These are phyloP conservation scores for Chlamydomonas sphaeroides DNA, from an alignment of 139 green algal species.

Conservation along the genomic window DNA sequence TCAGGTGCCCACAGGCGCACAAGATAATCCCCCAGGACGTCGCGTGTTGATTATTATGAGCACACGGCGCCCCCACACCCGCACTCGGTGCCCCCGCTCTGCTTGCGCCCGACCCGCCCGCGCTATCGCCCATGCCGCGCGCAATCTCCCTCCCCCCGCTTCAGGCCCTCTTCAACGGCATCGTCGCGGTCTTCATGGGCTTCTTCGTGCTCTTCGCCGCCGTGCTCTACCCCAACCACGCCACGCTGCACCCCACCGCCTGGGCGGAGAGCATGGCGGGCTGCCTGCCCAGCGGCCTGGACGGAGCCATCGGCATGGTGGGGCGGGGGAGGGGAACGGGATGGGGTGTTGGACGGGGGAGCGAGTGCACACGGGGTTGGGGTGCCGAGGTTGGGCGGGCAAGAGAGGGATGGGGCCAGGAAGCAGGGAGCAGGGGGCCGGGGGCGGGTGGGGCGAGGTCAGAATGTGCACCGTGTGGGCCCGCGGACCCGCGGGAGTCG, in stretches of 20 bases:
- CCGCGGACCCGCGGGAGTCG: too few relatives aligned
- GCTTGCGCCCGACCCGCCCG: not conserved
- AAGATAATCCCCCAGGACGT: too few relatives aligned
- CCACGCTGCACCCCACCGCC: slow-evolving; percentile 76
- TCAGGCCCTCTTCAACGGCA: slow-evolving; percentile 88
- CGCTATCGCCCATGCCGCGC: not conserved
- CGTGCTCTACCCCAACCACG: slow-evolving; percentile 85
- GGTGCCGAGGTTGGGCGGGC: too few relatives aligned
- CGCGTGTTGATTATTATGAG: too few relatives aligned
- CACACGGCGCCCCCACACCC: not conserved
- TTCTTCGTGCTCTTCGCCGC: slow-evolving; percentile 88
- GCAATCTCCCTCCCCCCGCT: slow-evolving; percentile 31
- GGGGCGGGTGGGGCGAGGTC: too few relatives aligned
- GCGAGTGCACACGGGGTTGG: too few relatives aligned
- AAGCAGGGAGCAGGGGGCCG: too few relatives aligned
- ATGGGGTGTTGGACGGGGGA: too few relatives aligned
- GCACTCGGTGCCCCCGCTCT: not conserved
- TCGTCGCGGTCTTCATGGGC: slow-evolving; percentile 80
- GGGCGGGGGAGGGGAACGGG: too few relatives aligned
- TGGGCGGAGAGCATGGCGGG: slow-evolving; percentile 53
- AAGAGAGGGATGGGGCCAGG: too few relatives aligned
- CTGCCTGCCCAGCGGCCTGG: slow-evolving; percentile 47
- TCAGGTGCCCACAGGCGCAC: too few relatives aligned
- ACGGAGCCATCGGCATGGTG: slow-evolving; percentile 80
- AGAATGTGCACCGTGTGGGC: too few relatives aligned